phyloP scores from a whole-genome alignment of 306 rosid genomes.

The Hylodesmum podocarpum region DNA sequence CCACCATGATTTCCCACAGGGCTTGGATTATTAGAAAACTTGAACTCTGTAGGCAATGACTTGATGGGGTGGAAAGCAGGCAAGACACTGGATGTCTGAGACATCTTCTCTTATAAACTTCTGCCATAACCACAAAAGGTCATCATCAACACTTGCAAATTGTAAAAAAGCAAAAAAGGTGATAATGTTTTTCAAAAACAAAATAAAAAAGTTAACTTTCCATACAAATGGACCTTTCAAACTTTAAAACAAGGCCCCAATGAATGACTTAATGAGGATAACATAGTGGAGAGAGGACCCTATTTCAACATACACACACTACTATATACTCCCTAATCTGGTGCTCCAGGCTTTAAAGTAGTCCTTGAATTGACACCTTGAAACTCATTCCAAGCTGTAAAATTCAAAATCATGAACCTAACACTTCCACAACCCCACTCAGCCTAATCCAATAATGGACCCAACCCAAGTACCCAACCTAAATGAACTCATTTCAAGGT shows the following conservation, averaged over 20 bases:
- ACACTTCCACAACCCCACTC: conserved; percentile 25
- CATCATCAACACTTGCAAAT: conserved; percentile 36
- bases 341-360: conserved; percentile 47
- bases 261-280: conserved; percentile 47
- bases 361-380: conserved; percentile 44
- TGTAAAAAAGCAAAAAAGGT: conserved; percentile 36
- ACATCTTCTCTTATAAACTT: conserved; percentile 59
- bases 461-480: conserved; percentile 26
- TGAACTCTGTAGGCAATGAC: conserved; percentile 69
- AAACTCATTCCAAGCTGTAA: conserved; percentile 37
- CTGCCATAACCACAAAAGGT: conserved; percentile 43
- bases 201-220: conserved; percentile 35
- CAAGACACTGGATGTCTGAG: conserved; percentile 47
- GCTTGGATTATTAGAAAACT: conserved; percentile 41
- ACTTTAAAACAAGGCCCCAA: conserved; percentile 67
- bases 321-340: conserved; percentile 9
- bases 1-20: conserved; percentile 42
- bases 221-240: conserved; percentile 37
- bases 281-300: conserved; percentile 79
- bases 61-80: conserved; percentile 62
- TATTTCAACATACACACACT: conserved; percentile 42
- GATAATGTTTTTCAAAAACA: background rate
- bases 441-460: conserved; percentile 24
- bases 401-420: conserved; percentile 35
- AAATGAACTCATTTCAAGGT: conserved; percentile 13